Evolutionary conservation across 768 basidiomycete species (phyloP), one percentile per base, ranked within the genome.

Genomic region (Chalciporus piperatus): DNA sequence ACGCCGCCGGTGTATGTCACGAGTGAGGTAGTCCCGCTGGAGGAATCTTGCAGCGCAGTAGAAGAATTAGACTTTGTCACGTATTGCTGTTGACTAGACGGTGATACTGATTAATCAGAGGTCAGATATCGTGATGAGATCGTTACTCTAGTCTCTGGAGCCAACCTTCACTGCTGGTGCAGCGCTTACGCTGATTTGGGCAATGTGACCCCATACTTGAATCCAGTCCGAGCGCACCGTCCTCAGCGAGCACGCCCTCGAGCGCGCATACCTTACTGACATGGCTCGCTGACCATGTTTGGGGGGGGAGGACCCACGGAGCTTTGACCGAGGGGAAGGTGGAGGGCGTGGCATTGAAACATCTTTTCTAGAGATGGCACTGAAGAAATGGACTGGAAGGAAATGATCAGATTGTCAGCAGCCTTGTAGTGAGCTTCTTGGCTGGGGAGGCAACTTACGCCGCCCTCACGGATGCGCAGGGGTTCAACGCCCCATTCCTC

Each of bases 251-350:
- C n/a, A n/a, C n/a, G n/a, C n/a, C n/a, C n/a, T n/a, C n/a, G n/a
- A n/a, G n/a, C n/a, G n/a, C n/a, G n/a, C n/a, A n/a, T n/a, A n/a
- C n/a, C n/a, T n/a, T n/a, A n/a, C n/a, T n/a, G n/a, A n/a, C n/a
- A n/a, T n/a, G n/a, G n/a, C n/a, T n/a, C n/a, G n/a, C n/a, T n/a
- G n/a, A n/a, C n/a, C n/a, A n/a, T n/a, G n/a, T n/a, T n/a, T n/a
- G n/a, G n/a, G n/a, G n/a, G n/a, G 22, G 2, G 11, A 6, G 37
- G 16, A 72, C 84, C 63, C 56, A 92, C 92, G 37, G 86, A 83
- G 67, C 89, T 90, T 65, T 96, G 92, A 0, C 96, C 97, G 72
- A 99, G 83, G 0, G 97, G 97, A 2, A 99, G 77, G 70, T 99
- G 97, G 11, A 98, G 76, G 17, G 92, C 92, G 43, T 84, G 87